Evolutionary conservation across 768 basidiomycete genomes (phyloP).

Genomic region (Rhodotorula diobovata): DNA sequence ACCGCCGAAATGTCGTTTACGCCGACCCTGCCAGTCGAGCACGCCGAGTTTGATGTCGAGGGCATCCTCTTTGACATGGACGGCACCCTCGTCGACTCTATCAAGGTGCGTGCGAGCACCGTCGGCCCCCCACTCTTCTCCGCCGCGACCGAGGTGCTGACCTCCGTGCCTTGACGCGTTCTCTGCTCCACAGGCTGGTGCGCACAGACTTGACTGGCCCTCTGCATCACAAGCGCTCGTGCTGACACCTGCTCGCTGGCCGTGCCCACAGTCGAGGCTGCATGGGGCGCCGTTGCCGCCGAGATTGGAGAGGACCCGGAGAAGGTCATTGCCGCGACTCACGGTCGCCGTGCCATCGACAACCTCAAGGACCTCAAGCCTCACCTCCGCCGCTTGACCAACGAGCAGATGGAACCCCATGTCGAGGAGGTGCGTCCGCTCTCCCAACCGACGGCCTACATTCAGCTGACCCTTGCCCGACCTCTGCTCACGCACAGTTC

Average conservation of each 20-base stretch:
- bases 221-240: neutral
- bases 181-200: neutral
- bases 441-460: too few species aligned
- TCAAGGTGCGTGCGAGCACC: conserved; percentile 44
- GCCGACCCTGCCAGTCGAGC: conserved; percentile 29
- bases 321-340: conserved; percentile 68
- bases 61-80: conserved; percentile 57
- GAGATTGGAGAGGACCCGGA: conserved; percentile 66
- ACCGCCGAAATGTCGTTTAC: neutral
- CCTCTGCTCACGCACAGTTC: conserved; percentile 46
- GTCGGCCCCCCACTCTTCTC: neutral
- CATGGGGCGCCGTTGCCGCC: conserved; percentile 67
- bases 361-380: conserved; percentile 56
- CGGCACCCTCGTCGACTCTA: conserved; percentile 66
- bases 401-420: conserved; percentile 42
- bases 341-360: conserved; percentile 71
- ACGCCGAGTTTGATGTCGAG: conserved; percentile 26
- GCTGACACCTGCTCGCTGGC: conserved; percentile 49
- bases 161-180: neutral
- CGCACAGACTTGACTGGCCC: neutral
- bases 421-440: conserved; percentile 36
- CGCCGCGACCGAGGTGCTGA: neutral
- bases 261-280: conserved; percentile 57
- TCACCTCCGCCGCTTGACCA: conserved; percentile 38
- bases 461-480: conserved; percentile 56